Percentiles rank a stretch among this genome's conserved stretches.
phyloP scores from a whole-genome alignment of 257 asterid genomes.

The Knoxia roxburghii region DNA sequence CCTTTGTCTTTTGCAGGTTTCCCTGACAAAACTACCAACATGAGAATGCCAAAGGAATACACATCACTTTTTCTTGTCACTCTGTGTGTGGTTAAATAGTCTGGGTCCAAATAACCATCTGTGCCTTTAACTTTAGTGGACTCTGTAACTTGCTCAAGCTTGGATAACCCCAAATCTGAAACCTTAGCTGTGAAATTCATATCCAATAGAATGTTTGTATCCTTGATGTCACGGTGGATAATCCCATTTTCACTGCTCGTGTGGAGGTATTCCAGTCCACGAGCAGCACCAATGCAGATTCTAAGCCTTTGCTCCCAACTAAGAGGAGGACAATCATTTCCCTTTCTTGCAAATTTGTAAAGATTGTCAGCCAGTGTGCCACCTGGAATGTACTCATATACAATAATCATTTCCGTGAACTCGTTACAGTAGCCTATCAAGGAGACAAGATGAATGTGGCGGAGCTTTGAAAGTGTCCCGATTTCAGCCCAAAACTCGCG shows the following conservation, averaged over 20 bases:
- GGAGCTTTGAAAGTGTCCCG: constrained; percentile 6
- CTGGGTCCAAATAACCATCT: constrained; percentile 1
- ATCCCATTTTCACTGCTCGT: constrained; percentile 6
- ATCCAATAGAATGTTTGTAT: constrained; percentile 3
- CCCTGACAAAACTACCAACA: constrained; percentile 4
- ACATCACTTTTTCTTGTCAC: constrained; percentile 3
- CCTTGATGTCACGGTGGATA: constrained; percentile 4
- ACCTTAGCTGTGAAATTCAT: background rate
- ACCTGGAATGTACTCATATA: background rate
- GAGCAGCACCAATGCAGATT: constrained; percentile 6
- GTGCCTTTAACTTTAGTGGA: constrained; percentile 3
- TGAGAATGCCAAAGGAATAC: constrained; percentile 6
- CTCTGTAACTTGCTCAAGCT: background rate
- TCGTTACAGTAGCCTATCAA: constrained; percentile 3
- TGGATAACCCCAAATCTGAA: constrained; percentile 1
- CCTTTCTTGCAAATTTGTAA: constrained; percentile 4
- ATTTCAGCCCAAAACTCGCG: constrained; percentile 2
- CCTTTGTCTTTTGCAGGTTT: background rate
- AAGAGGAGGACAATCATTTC: constrained; percentile 3
- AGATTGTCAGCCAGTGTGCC: constrained; percentile 7
- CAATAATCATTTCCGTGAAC: constrained; percentile 1
- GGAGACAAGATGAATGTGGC: constrained; percentile 6
- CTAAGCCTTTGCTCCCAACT: constrained; percentile 8
- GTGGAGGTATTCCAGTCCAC: constrained; percentile 3
- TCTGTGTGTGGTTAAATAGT: background rate